A percentile compares a stretch with the other conserved stretches of the same genome.
Conservation (phyloP, 257 asterid species). For the Plantago elongata region DNA sequence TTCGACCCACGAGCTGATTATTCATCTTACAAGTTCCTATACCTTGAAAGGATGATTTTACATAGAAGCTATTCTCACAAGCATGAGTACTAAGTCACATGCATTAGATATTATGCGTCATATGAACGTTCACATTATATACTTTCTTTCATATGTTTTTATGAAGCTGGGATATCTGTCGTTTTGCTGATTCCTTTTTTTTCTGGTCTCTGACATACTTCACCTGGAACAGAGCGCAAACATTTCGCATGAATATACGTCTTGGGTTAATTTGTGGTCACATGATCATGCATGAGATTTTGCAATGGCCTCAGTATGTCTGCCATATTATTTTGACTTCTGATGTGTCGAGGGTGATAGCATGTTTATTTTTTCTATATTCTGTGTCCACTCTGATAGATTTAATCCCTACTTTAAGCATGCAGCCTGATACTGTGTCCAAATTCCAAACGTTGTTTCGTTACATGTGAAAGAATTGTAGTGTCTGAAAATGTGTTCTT, state of each 20-base stretch:
- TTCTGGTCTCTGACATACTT: background rate
- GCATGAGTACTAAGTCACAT: background rate
- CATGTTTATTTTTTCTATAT: too few species aligned
- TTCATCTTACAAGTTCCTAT: too few species aligned
- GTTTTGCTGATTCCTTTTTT: background rate
- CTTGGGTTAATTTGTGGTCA: background rate
- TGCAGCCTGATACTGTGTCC: too few species aligned
- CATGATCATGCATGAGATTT: background rate
- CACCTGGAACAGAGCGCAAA: background rate
- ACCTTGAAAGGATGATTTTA: background rate
- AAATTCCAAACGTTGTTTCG: too few species aligned
- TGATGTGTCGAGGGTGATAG: background rate
- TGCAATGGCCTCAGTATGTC: background rate
- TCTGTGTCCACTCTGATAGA: too few species aligned
- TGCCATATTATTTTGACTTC: background rate
- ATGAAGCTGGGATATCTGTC: background rate
- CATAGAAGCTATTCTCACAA: background rate
- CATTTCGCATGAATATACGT: background rate
- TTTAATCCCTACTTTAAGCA: too few species aligned
- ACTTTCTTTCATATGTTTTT: background rate
- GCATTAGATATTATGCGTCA: background rate
- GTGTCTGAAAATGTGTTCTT: too few species aligned
- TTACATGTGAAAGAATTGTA: too few species aligned
- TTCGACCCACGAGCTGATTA: too few species aligned
- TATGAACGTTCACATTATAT: background rate